Conservation (phyloP, 148 eudicot species). For the Polygonum maritimum region DNA sequence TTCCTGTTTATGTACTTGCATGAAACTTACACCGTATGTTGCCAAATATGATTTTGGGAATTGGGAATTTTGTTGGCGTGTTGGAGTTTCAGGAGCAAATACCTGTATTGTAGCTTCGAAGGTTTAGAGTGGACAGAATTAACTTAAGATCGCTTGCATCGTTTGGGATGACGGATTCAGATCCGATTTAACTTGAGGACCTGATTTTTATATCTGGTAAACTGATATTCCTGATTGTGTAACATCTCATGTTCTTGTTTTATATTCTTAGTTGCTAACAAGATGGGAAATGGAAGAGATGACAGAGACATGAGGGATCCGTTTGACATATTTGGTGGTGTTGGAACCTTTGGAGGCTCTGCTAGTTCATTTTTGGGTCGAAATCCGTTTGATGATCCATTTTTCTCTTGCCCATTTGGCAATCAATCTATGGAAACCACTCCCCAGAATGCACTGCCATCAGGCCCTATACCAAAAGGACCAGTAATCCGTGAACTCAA, state of each 20-base stretch:
- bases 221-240: neutral
- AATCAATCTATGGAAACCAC: constrained; percentile 22
- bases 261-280: neutral
- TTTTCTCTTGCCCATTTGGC: constrained; percentile 51
- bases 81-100: no score
- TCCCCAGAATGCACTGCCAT: constrained; percentile 17
- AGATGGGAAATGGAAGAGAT: constrained; percentile 41
- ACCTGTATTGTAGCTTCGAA: neutral
- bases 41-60: no score
- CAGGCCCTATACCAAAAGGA: constrained; percentile 19
- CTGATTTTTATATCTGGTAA: neutral
- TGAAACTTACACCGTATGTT: no score
- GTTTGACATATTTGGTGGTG: constrained; percentile 27
- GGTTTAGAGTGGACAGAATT: neutral
- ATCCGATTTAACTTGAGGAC: neutral
- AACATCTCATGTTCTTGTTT: neutral
- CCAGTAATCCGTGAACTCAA: constrained; percentile 59
- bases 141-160: neutral
- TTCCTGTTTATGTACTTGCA: no score
- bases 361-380: constrained; percentile 37
- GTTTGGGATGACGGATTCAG: neutral
- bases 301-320: constrained; percentile 21
- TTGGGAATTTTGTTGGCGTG: no score
- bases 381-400: constrained; percentile 75
- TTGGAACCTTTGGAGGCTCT: constrained; percentile 31